These are phyloP conservation scores for Podila horticola DNA, from an alignment of 192 early-diverging fungal genomes.

Conservation along the genomic window DNA sequence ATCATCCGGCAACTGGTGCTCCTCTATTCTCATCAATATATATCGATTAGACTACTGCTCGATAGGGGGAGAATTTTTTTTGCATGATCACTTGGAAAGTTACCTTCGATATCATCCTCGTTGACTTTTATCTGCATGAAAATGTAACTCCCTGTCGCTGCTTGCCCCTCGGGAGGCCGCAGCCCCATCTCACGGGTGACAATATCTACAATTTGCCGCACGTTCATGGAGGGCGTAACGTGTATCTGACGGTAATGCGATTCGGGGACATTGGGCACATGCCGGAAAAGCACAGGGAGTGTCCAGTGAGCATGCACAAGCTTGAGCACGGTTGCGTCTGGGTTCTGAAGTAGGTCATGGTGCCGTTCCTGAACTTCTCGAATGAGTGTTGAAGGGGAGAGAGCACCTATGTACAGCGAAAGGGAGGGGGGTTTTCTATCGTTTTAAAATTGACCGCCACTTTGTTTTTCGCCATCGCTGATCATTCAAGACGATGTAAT, in stretches of 20 bases:
- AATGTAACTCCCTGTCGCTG: slow-evolving; percentile 17
- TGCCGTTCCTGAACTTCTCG: slow-evolving; percentile 41
- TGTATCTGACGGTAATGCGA: slow-evolving; percentile 41
- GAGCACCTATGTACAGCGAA: slow-evolving; percentile 12
- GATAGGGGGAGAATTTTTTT: background rate
- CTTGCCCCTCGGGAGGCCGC: slow-evolving; percentile 12
- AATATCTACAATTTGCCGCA: slow-evolving; percentile 31
- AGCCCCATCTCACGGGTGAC: slow-evolving; percentile 43
- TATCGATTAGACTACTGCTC: background rate
- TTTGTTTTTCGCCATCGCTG: background rate
- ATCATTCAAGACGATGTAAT: background rate
- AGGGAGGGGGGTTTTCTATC: slow-evolving; percentile 3
- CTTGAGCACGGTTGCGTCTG: slow-evolving; percentile 44
- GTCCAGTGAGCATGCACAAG: slow-evolving; percentile 36
- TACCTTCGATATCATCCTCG: slow-evolving; percentile 35
- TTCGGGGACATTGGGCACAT: slow-evolving; percentile 47
- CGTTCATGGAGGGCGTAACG: slow-evolving; percentile 24
- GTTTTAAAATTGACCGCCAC: background rate
- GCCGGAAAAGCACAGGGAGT: slow-evolving; percentile 38
- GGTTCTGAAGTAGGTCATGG: slow-evolving; percentile 30
- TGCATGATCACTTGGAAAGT: background rate
- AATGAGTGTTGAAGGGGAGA: slow-evolving; percentile 25
- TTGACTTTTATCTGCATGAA: slow-evolving; percentile 40
- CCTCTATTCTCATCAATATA: slow-evolving; percentile 7
- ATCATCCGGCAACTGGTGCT: slow-evolving; percentile 35